Base-by-base conservation (phyloP, 495 filamentous ascomycete species). In the Neurospora sublineolata region DNA sequence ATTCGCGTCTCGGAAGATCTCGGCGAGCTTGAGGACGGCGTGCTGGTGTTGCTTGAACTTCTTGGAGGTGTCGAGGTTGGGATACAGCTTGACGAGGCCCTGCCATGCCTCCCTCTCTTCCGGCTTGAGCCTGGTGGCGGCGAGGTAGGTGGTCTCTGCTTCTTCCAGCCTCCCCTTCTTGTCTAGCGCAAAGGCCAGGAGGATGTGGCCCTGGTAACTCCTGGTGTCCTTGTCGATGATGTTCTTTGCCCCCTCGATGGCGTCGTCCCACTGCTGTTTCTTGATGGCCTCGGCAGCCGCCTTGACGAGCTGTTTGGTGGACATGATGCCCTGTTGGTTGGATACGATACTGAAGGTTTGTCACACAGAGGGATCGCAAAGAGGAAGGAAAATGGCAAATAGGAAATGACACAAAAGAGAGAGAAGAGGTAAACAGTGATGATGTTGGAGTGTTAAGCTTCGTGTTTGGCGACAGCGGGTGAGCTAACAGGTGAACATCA, bases 161-260 rank as follows among this genome's bases (percentile, higher is more conserved):
- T 92, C 89, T 1, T 91, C 87, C 39, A 83, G 81, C 70, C 88
- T 86, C 71, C 88, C 87, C 74, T 91, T 87, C 77, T 92, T 93
- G 78, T 95, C 93, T 44, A 90, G 80, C 4, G 90, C 90, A 73
- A 94, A 89, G 9, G 92, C 95, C 30, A 94, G 85, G 77, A 97
- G 96, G 33, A 97, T 84, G 74, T 92, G 86, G 2, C 92, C 92
- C 80, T 93, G 89, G 80, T 97, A 97, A 78, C 90, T 94, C 69
- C 90, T 85, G 27, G 90, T 82, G 73, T 99, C 94, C 73, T 86
- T 84, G 39, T 88, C 80, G 69, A 97, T 82, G 44, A 94, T 79
- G 41, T 81, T 85, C 74, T 89, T 86, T 20, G 90, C 89, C 75
- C 92, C 88, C 23, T 86, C 82, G 69, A 90, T 84, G 40, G 92